phyloP scores from a whole-genome alignment of 495 filamentous ascomycete genomes.

The Penicillium nucicola region DNA sequence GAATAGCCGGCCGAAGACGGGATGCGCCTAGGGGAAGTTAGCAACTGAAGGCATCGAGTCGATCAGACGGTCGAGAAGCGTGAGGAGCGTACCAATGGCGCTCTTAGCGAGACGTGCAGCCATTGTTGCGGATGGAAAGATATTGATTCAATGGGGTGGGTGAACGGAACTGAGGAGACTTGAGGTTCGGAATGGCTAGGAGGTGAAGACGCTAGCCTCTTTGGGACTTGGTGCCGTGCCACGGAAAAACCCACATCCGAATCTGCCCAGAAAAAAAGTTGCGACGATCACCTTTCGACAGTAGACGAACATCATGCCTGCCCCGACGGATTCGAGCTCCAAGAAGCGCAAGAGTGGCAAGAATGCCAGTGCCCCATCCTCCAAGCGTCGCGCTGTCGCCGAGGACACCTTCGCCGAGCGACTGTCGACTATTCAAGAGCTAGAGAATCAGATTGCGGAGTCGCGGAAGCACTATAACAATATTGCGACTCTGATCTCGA shows the following conservation, averaged over 20 bases:
- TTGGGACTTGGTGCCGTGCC: slow-evolving; percentile 64
- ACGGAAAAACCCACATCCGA: slow-evolving; percentile 41
- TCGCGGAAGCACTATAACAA: slow-evolving; percentile 92
- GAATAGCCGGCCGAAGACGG: slow-evolving; percentile 75
- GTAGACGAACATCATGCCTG: slow-evolving; percentile 29
- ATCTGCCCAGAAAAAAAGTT: slow-evolving; percentile 27
- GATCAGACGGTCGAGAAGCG: not conserved
- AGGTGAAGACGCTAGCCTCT: slow-evolving; percentile 77
- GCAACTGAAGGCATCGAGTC: slow-evolving; percentile 15
- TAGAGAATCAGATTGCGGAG: slow-evolving; percentile 76
- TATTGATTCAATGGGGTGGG: slow-evolving; percentile 36
- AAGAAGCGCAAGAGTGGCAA: slow-evolving; percentile 45
- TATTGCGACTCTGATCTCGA: slow-evolving; percentile 68
- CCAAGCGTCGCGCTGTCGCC: slow-evolving; percentile 45
- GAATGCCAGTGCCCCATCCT: slow-evolving; percentile 30
- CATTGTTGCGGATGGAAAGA: slow-evolving; percentile 63
- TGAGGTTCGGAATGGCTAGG: slow-evolving; percentile 65
- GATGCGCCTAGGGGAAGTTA: slow-evolving; percentile 67
- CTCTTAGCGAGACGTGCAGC: slow-evolving; percentile 90
- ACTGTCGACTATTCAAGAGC: slow-evolving; percentile 57
- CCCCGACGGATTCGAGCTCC: slow-evolving; percentile 22
- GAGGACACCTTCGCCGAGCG: slow-evolving; percentile 45
- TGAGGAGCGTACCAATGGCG: slow-evolving; percentile 72
- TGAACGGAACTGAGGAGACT: slow-evolving; percentile 47
- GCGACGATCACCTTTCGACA: slow-evolving; percentile 3